Percentiles rank a stretch among this genome's conserved stretches.
phyloP scores from a whole-genome alignment of 2,329 filamentous ascomycete species.

The Paecilomyces variotii region DNA sequence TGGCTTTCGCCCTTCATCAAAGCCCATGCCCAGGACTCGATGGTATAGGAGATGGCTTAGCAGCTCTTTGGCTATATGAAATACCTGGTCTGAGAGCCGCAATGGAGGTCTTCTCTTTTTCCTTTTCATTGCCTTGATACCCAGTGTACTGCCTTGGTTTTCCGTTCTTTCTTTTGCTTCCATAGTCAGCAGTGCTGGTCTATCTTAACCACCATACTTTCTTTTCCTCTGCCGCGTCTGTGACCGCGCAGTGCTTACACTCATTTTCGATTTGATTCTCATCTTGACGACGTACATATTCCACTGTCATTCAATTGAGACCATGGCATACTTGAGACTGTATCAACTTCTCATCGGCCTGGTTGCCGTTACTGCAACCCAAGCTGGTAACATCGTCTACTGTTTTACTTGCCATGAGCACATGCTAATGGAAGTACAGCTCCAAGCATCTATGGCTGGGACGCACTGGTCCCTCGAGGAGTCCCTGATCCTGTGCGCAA shows the following conservation, averaged over 20 bases:
- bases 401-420: neutral
- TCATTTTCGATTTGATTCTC: neutral
- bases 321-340: neutral
- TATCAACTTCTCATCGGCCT: neutral
- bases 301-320: neutral
- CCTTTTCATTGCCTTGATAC: neutral
- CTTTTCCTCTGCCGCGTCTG: neutral
- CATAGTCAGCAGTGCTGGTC: neutral
- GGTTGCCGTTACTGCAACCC: neutral
- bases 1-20: neutral
- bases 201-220: neutral
- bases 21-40: neutral
- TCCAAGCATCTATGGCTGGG: neutral
- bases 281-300: neutral
- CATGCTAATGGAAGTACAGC: neutral
- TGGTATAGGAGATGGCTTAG: neutral
- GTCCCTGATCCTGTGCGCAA: neutral
- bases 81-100: neutral
- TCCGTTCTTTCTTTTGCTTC: neutral
- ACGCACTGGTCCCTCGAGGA: neutral
- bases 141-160: neutral
- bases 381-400: neutral
- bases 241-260: neutral
- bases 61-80: neutral
- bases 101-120: neutral